phyloP scores from a whole-genome alignment of 2,329 filamentous ascomycete species.

The Aspergillus hiratsukae region DNA sequence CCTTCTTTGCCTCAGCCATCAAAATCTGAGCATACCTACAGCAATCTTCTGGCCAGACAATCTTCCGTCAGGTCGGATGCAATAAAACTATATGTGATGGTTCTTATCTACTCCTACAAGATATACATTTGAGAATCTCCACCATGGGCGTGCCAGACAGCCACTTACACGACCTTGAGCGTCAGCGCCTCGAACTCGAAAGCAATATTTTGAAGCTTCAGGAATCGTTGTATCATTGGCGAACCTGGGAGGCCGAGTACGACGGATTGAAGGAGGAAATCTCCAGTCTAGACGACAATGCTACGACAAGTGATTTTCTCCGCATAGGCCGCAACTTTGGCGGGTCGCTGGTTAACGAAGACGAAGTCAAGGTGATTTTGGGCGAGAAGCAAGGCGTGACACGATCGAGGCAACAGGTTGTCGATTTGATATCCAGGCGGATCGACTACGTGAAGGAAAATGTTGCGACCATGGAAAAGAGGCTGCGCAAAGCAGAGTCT shows the following conservation, averaged over 20 bases:
- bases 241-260: constrained; percentile 86
- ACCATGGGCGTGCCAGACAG: constrained; percentile 39
- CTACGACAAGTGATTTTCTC: constrained; percentile 53
- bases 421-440: constrained; percentile 65
- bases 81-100: neutral
- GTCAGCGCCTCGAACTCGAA: constrained; percentile 70
- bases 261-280: constrained; percentile 83
- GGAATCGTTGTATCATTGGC: constrained; percentile 79
- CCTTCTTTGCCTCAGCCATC: constrained; percentile 3
- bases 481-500: constrained; percentile 61
- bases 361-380: constrained; percentile 55
- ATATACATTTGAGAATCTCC: neutral
- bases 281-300: constrained; percentile 47
- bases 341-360: constrained; percentile 39
- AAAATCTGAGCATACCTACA: neutral
- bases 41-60: neutral
- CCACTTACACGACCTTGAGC: constrained; percentile 65
- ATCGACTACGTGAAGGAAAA: constrained; percentile 89
- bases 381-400: constrained; percentile 39
- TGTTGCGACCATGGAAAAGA: constrained; percentile 67
- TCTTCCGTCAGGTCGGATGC: neutral
- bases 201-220: constrained; percentile 68
- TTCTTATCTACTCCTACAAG: neutral
- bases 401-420: constrained; percentile 59
- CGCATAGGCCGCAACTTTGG: constrained; percentile 43